A percentile compares a stretch with the other conserved stretches of the same genome.
phyloP scores from a whole-genome alignment of 805 yeast genomes.

The Priceomyces haplophilus region DNA sequence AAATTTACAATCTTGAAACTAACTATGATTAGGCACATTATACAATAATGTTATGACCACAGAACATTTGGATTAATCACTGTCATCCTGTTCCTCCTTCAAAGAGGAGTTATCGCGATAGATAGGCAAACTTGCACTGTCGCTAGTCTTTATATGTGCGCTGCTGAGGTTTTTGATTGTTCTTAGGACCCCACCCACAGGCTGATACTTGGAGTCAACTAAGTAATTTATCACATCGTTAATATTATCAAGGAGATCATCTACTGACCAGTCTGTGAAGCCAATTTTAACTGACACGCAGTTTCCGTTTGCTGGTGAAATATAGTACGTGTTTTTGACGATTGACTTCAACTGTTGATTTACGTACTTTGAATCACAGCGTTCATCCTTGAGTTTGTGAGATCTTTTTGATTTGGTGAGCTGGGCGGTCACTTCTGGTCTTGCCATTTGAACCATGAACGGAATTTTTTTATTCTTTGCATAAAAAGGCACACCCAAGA shows the following conservation, averaged over 20 bases:
- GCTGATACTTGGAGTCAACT: slow-evolving; percentile 40
- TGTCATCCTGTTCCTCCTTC: neutral
- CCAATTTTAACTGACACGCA: slow-evolving; percentile 63
- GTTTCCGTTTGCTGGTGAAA: slow-evolving; percentile 59
- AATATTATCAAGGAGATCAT: slow-evolving; percentile 49
- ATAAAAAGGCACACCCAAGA: slow-evolving; percentile 61
- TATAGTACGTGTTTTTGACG: slow-evolving; percentile 56
- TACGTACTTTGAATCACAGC: slow-evolving; percentile 65
- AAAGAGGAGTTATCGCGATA: slow-evolving; percentile 4
- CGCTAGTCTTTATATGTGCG: slow-evolving; percentile 61
- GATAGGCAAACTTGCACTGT: slow-evolving; percentile 65
- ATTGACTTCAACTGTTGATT: slow-evolving; percentile 63
- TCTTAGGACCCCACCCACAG: slow-evolving; percentile 58
- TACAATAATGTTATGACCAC: no score
- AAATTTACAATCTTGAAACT: no score
- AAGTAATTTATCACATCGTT: slow-evolving; percentile 51
- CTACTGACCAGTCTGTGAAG: slow-evolving; percentile 41
- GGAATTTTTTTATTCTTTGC: slow-evolving; percentile 66
- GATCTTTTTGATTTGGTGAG: slow-evolving; percentile 28
- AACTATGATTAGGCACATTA: no score
- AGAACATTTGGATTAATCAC: neutral
- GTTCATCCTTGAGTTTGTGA: slow-evolving; percentile 50
- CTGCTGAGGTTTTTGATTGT: slow-evolving; percentile 45
- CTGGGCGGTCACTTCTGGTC: slow-evolving; percentile 32
- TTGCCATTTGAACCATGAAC: slow-evolving; percentile 59